Base-by-base conservation (phyloP, 192 early-diverging fungal genomes). In the Coemansia sp. region DNA sequence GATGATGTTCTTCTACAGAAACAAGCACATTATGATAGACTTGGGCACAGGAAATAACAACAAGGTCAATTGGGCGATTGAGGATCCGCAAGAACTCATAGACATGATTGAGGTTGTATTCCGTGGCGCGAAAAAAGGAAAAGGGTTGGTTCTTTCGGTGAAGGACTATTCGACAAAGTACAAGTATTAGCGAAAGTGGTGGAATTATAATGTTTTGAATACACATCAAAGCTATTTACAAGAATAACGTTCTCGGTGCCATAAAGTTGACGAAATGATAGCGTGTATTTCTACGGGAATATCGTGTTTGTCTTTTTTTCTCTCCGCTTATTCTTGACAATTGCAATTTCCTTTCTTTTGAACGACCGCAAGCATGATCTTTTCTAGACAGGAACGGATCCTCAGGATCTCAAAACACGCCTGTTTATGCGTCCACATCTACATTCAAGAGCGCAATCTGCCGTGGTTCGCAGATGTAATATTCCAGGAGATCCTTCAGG, bases 1-100 rank as follows among this genome's bases (percentile, higher is more conserved):
- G 6, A 86, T 91, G 33, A 99, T 99, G 98, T 97, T 99, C 83
- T 98, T 95, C 67, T 93, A 88, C 68, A 75, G 93, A 33, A 98
- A 98, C 83, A 95, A 96, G 78, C 98, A 98, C 64, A 98, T 99
- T 66, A 95, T 97, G 95, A 88, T 99, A 26, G 98, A 99, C 89
- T 74, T 98, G 36, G 98, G 98, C 16, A 99, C 98, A 0, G 98
- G 98, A 63, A 96, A 99, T 76, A 99, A 99, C 85, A 99, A 99
- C 84, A 99, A 99, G 81, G 93, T 99, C 74, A 93, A 95, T 68
- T 97, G 96, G 96, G 87, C 94, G 4, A 77, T 99, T 30, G 92
- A 93, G 51, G 94, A 97, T 65, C 91, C 94, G 64, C 93, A 97
- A 76, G 98, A 99, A 72, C 80, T 99, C 84, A 98, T 99, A 64